phyloP scores from a whole-genome alignment of 176 grass and related monocot genomes.

The Lolium perenne region DNA sequence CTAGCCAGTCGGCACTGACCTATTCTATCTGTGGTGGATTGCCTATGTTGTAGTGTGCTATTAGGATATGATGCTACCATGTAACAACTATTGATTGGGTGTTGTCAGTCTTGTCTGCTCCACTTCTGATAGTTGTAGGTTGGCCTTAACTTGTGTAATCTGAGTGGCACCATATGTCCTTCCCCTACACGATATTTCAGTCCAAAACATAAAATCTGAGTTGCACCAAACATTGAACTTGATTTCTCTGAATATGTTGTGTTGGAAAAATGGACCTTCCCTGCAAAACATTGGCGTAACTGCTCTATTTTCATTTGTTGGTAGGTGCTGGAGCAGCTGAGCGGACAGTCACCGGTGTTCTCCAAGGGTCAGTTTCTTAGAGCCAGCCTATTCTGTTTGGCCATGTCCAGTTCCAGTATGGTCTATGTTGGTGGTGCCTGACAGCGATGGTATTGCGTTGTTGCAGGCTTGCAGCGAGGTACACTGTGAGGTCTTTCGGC shows the following conservation, averaged over 20 bases:
- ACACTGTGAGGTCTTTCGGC: constrained; percentile 80
- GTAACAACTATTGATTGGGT: too few species aligned
- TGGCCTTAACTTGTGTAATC: neutral
- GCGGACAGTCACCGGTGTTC: constrained; percentile 80
- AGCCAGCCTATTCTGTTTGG: neutral
- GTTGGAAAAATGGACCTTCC: neutral
- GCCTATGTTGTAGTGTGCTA: neutral
- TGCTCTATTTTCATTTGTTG: neutral
- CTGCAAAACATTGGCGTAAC: neutral
- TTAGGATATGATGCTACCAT: neutral
- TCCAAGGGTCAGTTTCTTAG: constrained; percentile 69
- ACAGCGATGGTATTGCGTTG: neutral
- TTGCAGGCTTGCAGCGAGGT: constrained; percentile 67
- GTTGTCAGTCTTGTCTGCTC: neutral
- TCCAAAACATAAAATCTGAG: neutral
- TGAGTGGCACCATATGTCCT: neutral
- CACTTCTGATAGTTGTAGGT: neutral
- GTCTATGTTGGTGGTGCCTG: neutral
- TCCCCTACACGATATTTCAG: neutral
- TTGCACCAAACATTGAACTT: neutral
- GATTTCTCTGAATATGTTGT: neutral
- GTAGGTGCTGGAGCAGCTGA: constrained; percentile 92
- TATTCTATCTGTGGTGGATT: neutral
- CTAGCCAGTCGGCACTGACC: neutral
- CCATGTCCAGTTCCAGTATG: neutral